These are phyloP conservation scores for Citropsis articulata DNA, from an alignment of 345 rosid genomes.

Conservation along the genomic window DNA sequence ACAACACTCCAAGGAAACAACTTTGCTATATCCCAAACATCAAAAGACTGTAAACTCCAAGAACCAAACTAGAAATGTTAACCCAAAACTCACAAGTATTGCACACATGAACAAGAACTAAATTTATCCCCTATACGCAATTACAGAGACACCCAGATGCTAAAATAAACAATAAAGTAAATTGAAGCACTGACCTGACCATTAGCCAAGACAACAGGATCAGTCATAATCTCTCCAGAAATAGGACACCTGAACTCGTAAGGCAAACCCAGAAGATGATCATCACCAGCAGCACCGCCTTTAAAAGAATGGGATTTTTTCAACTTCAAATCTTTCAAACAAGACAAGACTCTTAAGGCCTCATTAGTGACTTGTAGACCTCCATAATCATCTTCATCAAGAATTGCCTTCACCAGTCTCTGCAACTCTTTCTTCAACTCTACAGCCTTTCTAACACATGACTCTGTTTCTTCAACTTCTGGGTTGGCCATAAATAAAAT, in stretches of 20 bases:
- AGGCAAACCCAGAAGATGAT: conserved; percentile 22
- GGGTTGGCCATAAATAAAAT: conserved; percentile 26
- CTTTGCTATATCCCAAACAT: neutral
- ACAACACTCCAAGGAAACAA: neutral
- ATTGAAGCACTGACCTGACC: conserved; percentile 45
- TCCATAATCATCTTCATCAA: conserved; percentile 34
- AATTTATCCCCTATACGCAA: neutral
- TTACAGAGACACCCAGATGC: neutral
- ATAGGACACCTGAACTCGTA: conserved; percentile 43
- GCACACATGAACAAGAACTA: neutral
- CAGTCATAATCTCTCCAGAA: conserved; percentile 46
- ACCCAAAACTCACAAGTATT: neutral
- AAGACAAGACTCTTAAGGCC: conserved; percentile 34
- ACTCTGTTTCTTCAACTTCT: neutral
- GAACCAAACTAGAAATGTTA: neutral
- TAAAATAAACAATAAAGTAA: neutral
- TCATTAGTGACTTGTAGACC: conserved; percentile 26
- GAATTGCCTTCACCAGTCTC: conserved; percentile 29
- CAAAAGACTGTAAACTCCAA: neutral
- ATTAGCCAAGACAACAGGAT: conserved; percentile 55
- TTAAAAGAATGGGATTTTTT: conserved; percentile 17
- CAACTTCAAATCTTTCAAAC: conserved; percentile 25
- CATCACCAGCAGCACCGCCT: conserved; percentile 4
- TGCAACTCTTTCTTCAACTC: conserved; percentile 43
- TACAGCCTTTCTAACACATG: conserved; percentile 9